Evolutionary conservation across 2,329 filamentous ascomycete genomes (phyloP).

Genomic region (Hypomyces rosellus): DNA sequence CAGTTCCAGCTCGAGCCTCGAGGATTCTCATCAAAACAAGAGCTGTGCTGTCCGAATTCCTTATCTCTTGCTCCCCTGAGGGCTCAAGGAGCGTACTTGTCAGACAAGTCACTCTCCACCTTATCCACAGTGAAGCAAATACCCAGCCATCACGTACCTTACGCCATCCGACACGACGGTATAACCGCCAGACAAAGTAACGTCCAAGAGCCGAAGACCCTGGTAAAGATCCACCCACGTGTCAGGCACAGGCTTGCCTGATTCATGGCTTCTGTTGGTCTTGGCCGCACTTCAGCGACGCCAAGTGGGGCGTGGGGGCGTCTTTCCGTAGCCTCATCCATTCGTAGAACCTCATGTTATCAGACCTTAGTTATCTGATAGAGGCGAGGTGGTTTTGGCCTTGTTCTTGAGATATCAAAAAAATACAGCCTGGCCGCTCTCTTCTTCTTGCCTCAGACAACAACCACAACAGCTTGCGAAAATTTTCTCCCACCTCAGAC

Average conservation of each 20-base stretch:
- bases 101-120: neutral
- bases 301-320: slow-evolving; percentile 14
- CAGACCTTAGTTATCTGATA: slow-evolving; percentile 12
- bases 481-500: slow-evolving; percentile 5
- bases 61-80: slow-evolving; percentile 2
- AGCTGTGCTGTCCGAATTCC: slow-evolving; percentile 9
- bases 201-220: slow-evolving; percentile 4
- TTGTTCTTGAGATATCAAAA: slow-evolving; percentile 9
- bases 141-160: neutral
- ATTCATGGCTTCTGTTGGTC: neutral
- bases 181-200: neutral
- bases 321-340: slow-evolving; percentile 12
- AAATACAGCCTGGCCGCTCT: neutral
- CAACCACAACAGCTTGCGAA: slow-evolving; percentile 9
- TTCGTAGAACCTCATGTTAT: slow-evolving; percentile 11
- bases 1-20: slow-evolving; percentile 9
- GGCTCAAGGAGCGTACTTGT: slow-evolving; percentile 1
- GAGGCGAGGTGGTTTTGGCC: neutral
- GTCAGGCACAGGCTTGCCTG: slow-evolving; percentile 11
- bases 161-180: neutral
- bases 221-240: slow-evolving; percentile 18
- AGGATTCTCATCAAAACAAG: slow-evolving; percentile 5
- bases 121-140: neutral
- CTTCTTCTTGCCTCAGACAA: slow-evolving; percentile 18
- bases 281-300: slow-evolving; percentile 2